Evolutionary conservation across 257 asterid genomes (phyloP).

Genomic region (Lycium ferocissimum): DNA sequence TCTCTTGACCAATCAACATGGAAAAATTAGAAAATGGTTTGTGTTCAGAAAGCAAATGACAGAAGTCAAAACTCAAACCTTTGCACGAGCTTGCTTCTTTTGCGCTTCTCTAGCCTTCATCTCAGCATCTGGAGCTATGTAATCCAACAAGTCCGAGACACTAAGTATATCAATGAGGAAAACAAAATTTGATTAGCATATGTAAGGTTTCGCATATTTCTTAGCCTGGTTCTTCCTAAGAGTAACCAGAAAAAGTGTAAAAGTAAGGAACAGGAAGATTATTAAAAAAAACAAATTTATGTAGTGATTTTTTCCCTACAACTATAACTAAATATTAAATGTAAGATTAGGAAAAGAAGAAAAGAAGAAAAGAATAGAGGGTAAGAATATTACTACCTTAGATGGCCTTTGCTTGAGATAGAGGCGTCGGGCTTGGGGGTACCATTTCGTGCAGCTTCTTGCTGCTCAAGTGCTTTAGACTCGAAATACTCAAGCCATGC

Average conservation of each 20-base stretch:
- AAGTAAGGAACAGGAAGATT: neutral
- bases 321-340: neutral
- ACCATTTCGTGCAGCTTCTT: conserved; percentile 95
- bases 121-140: conserved; percentile 87
- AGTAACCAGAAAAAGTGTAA: neutral
- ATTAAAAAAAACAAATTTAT: neutral
- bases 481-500: conserved; percentile 99
- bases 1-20: no score
- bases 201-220: neutral
- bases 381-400: conserved; percentile 80
- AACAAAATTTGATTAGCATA: neutral
- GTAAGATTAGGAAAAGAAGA: neutral
- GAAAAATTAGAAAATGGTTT: neutral
- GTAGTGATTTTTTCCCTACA: neutral
- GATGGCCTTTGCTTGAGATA: conserved; percentile 98
- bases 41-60: neutral
- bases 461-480: conserved; percentile 97
- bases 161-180: conserved; percentile 40
- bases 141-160: conserved; percentile 87
- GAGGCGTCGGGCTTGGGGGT: conserved; percentile 96
- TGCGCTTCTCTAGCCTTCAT: conserved; percentile 88
- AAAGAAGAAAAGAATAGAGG: neutral
- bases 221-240: neutral
- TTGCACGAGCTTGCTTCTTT: conserved; percentile 84
- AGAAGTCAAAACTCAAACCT: conserved; percentile 48